Evolutionary conservation across 441 rosid species (phyloP).

Genomic region (Daphne laureola): DNA sequence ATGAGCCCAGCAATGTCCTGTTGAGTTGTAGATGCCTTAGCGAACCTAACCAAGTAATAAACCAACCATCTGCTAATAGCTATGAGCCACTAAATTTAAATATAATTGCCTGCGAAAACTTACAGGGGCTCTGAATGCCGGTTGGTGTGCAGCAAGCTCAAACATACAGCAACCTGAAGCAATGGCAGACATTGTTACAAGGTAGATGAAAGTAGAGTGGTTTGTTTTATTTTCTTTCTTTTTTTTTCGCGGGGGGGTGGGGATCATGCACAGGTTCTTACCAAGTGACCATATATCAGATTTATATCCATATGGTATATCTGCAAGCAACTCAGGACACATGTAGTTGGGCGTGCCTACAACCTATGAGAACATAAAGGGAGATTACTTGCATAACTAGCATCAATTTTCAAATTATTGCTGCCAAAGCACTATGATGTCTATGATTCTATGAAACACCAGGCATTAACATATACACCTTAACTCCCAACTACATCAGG

Average conservation of each 20-base stretch:
- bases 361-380: conserved; percentile 36
- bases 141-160: conserved; percentile 93
- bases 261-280: conserved; percentile 30
- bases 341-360: conserved; percentile 87
- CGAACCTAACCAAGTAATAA: neutral
- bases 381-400: too few relatives aligned
- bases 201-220: neutral
- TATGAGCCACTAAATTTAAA: neutral
- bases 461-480: too few relatives aligned
- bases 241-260: too few relatives aligned
- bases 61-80: conserved; percentile 5
- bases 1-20: conserved; percentile 90
- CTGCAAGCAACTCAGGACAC: conserved; percentile 89
- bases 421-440: too few relatives aligned
- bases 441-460: too few relatives aligned
- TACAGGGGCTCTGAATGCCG: conserved; percentile 86
- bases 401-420: too few relatives aligned
- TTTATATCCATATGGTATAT: conserved; percentile 87
- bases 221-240: too few relatives aligned
- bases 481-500: too few relatives aligned
- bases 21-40: conserved; percentile 16
- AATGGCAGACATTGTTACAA: conserved; percentile 19
- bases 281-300: conserved; percentile 97
- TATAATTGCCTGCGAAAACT: conserved; percentile 20
- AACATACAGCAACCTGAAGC: conserved; percentile 90